Base-by-base conservation (phyloP, 805 yeast genomes). In the Myxozyma sirexii region DNA sequence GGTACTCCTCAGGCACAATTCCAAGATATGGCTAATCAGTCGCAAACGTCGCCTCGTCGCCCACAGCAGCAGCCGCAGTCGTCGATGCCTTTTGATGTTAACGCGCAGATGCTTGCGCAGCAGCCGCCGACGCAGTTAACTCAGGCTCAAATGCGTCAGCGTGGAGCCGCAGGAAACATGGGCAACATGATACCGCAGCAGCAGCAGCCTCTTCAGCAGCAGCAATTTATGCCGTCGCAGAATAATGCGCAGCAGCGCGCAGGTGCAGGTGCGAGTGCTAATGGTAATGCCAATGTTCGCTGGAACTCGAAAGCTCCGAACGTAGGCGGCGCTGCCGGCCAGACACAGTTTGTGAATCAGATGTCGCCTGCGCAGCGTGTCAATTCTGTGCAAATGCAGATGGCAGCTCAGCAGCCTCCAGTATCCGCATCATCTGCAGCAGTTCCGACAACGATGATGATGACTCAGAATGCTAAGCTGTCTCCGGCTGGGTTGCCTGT, bases 341-440 rank as follows among this genome's bases (percentile, higher is more conserved):
- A 44, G 52, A 24, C 60, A 56, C 58, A 54, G 47, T 54, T 46
- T 31, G n/a, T 54, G 42, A 54, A 39, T 24, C 58, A 46, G 37
- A 54, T 39, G 41, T 21, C 53, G 12, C 33, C 44, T n/a, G 44
- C 51, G 26, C 58, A 54, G 47, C 58, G 44, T 8, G 33, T 37
- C 10, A 50, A 39, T 39, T 38, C 54, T n/a, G 54, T 21, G 15
- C 54, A 38, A 46, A 26, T 41, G 37, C 54, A 50, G 38, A 41
- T 50, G 53, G 43, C 53, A 17, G 2, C 29, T 1, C 46, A 51
- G 37, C 38, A 26, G 17, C 55, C 29, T 26, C 26, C 19, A 19
- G 47, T 24, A 3, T 4, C 44, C 33, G 38, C 45, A 37, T 27
- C 35, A n/a, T 37, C 57, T 17, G n/a, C 54, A 15, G 46, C 52